Base-by-base conservation (phyloP, 148 eudicot genomes). In the Rhododendron simsii region DNA sequence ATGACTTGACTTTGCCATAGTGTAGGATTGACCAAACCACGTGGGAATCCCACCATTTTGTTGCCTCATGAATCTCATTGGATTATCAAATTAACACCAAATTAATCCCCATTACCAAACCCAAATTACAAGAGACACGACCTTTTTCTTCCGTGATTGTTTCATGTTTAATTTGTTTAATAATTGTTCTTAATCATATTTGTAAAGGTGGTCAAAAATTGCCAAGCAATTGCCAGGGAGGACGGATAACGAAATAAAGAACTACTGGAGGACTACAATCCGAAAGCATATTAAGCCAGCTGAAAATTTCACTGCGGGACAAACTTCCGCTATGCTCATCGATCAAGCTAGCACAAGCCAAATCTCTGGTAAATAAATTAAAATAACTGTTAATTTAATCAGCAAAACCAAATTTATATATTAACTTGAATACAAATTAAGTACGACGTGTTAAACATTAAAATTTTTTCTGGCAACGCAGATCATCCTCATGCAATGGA, bases 191-290 rank as follows among this genome's bases (percentile, higher is more conserved):
- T 30, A 0, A 39, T 4, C 76, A 4, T 71, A 8, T 33, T 74
- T 63, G 16, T 59, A 30, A 84, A 95, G 98, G 91, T 94, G 98
- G 98, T 94, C 98, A 4, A 95, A 95, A 87, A 95, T 94, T 71
- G 98, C 96, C 3, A 95, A 95, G 82, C 94, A 95, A 87, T 82
- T 95, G 1, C 96, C 98, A 0, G 96, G 98, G 83, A 90, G 98
- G 85, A 95, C 98, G 1, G 98, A 95, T 63, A 95, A 95, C n/a
- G 98, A 95, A 83, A 95, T 95, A 87, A 95, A 95, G 83, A 95
- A 95, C 35, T 95, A 86, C 44, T 95, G 98, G 98, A 89, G 98
- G 89, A 95, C 98, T 13, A 88, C 96, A 91, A 94, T 96, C 76
- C 98, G 94, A 45, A 96, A 96, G 89, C 98, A 96, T 83, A 87